Evolutionary conservation across 169 alveolate species (phyloP).

Genomic region (Eimeria acervulina): DNA sequence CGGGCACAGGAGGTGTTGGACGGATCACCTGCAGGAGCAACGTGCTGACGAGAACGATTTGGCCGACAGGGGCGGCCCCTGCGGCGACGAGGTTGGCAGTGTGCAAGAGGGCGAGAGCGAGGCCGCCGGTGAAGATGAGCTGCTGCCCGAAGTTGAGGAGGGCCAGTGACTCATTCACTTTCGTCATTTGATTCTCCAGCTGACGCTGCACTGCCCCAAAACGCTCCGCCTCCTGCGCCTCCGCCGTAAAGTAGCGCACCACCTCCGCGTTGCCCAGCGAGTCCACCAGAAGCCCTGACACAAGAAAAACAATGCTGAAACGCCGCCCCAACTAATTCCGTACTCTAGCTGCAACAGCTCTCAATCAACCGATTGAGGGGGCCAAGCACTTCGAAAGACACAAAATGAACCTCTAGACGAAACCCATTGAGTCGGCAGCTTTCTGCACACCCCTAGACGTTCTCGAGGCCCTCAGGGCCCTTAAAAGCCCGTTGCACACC

Average conservation of each 20-base stretch:
- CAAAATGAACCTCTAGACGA: background rate
- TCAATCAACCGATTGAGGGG: background rate
- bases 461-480: background rate
- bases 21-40: constrained; percentile 83
- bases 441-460: background rate
- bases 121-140: constrained; percentile 85
- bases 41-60: constrained; percentile 86
- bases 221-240: constrained; percentile 75
- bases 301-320: background rate
- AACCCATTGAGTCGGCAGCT: background rate
- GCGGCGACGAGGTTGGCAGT: constrained; percentile 85
- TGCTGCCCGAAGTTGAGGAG: constrained; percentile 89
- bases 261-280: constrained; percentile 88
- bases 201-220: constrained; percentile 78
- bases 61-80: constrained; percentile 86
- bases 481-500: background rate
- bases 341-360: background rate
- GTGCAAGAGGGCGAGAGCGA: constrained; percentile 81
- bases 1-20: background rate
- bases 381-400: background rate
- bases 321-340: background rate
- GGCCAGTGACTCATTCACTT: constrained; percentile 87
- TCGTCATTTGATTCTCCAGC: constrained; percentile 75
- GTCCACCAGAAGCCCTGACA: constrained; percentile 86
- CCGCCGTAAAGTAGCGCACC: constrained; percentile 84